These are phyloP conservation scores for Ochromonas danica DNA, from an alignment of 108 stramenopile species.

Conservation along the genomic window DNA sequence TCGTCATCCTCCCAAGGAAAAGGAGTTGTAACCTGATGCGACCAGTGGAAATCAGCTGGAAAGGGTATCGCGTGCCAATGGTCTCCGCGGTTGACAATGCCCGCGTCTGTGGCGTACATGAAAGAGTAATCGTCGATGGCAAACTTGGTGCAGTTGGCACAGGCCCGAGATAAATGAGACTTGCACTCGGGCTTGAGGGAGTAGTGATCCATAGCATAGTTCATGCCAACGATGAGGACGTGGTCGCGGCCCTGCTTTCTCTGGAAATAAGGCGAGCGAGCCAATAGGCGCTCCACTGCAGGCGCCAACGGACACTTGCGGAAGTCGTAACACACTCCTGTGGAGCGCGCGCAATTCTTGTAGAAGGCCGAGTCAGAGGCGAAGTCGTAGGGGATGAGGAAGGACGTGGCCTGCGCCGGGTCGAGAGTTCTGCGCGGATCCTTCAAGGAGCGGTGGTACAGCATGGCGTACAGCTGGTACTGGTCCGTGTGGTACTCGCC, in stretches of 20 bases:
- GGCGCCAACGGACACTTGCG: slow-evolving; percentile 23
- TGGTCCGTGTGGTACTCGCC: slow-evolving; percentile 20
- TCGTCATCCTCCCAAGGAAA: slow-evolving; percentile 5
- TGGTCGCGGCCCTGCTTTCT: slow-evolving; percentile 10
- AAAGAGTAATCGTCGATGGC: slow-evolving; percentile 28
- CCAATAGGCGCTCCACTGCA: neutral
- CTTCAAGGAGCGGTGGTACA: slow-evolving; percentile 11
- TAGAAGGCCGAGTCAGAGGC: slow-evolving; percentile 8
- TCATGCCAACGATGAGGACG: slow-evolving; percentile 20
- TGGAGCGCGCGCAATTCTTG: slow-evolving; percentile 4
- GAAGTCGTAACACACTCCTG: slow-evolving; percentile 27
- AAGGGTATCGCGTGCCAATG: slow-evolving; percentile 30
- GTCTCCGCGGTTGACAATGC: slow-evolving; percentile 10
- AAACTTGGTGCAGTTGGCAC: slow-evolving; percentile 28
- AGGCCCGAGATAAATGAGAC: neutral
- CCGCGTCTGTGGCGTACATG: slow-evolving; percentile 20
- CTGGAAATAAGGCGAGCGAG: neutral
- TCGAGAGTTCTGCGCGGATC: slow-evolving; percentile 20
- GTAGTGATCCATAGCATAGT: slow-evolving; percentile 30
- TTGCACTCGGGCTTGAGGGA: slow-evolving; percentile 10
- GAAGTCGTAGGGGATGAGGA: slow-evolving; percentile 22
- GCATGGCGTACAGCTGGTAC: slow-evolving; percentile 21
- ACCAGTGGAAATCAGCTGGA: slow-evolving; percentile 29
- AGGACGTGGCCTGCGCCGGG: slow-evolving; percentile 6
- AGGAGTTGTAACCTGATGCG: neutral